phyloP scores from a whole-genome alignment of 1,284 basidiomycete species.

The Leccinum pachyderme region DNA sequence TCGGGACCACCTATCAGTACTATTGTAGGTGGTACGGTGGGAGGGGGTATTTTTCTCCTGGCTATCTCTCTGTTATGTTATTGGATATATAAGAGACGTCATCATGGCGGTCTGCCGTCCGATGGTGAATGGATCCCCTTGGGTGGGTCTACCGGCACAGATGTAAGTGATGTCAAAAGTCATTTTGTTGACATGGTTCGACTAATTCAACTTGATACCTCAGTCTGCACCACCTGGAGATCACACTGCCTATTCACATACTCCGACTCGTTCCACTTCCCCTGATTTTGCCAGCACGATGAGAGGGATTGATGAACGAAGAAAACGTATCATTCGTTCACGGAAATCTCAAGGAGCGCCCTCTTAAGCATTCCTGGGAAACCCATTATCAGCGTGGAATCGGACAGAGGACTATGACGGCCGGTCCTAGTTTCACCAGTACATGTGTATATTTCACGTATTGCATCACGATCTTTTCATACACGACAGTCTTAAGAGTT shows the following conservation, averaged over 20 bases:
- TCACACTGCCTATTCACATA: not conserved
- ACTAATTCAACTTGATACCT: not conserved
- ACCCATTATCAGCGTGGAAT: not conserved
- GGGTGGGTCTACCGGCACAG: not conserved
- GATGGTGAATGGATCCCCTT: not conserved
- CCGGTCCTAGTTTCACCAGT: too few relatives aligned
- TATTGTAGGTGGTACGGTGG: not conserved
- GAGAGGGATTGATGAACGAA: not conserved
- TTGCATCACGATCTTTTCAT: too few relatives aligned
- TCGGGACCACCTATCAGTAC: not conserved
- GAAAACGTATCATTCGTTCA: not conserved
- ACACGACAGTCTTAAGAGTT: too few relatives aligned
- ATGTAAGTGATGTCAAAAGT: not conserved
- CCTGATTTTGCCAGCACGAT: not conserved
- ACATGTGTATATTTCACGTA: too few relatives aligned
- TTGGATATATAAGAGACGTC: not conserved
- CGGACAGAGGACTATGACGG: not conserved
- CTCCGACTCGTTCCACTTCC: not conserved
- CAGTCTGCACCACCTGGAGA: not conserved
- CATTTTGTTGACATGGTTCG: not conserved
- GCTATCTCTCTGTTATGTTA: not conserved
- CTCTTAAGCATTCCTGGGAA: not conserved
- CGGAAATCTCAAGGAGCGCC: not conserved
- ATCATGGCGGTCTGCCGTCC: not conserved
- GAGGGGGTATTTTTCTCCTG: not conserved